These are phyloP conservation scores for Epichloe brachyelytri DNA, from an alignment of 2,329 filamentous ascomycete genomes.

Conservation along the genomic window DNA sequence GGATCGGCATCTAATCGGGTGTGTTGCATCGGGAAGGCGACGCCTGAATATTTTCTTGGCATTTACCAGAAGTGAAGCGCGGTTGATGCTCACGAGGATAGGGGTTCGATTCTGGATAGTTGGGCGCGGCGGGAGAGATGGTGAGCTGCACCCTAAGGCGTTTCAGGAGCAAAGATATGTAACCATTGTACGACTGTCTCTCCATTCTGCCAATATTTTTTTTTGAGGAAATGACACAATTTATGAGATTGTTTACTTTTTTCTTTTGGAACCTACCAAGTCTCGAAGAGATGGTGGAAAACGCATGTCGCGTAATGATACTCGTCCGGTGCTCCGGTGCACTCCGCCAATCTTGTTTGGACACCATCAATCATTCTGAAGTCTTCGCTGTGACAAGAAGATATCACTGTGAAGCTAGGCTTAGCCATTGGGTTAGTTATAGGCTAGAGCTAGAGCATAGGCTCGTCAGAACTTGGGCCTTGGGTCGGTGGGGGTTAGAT, in stretches of 20 bases:
- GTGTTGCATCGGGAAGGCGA: background rate
- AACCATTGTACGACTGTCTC: background rate
- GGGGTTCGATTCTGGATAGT: background rate
- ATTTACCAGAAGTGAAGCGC: background rate
- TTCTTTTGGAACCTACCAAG: no score
- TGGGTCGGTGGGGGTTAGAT: no score
- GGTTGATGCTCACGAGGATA: background rate
- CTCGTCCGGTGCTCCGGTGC: no score
- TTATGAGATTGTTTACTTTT: background rate
- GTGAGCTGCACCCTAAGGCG: constrained; percentile 1
- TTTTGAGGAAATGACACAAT: background rate
- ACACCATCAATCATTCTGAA: no score
- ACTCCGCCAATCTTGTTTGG: no score
- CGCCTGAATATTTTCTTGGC: background rate
- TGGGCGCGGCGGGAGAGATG: background rate
- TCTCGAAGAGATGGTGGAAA: no score
- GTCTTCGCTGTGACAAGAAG: no score
- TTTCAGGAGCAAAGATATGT: constrained; percentile 5
- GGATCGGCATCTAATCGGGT: constrained; percentile 50
- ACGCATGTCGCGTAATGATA: no score
- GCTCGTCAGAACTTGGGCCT: no score
- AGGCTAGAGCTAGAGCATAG: no score
- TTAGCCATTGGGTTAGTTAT: no score
- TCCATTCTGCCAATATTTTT: background rate
- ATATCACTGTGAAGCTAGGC: no score